Evolutionary conservation across 2,329 filamentous ascomycete genomes (phyloP), one percentile per base, ranked within the genome.

Genomic region (Aspergillus cejpii): DNA sequence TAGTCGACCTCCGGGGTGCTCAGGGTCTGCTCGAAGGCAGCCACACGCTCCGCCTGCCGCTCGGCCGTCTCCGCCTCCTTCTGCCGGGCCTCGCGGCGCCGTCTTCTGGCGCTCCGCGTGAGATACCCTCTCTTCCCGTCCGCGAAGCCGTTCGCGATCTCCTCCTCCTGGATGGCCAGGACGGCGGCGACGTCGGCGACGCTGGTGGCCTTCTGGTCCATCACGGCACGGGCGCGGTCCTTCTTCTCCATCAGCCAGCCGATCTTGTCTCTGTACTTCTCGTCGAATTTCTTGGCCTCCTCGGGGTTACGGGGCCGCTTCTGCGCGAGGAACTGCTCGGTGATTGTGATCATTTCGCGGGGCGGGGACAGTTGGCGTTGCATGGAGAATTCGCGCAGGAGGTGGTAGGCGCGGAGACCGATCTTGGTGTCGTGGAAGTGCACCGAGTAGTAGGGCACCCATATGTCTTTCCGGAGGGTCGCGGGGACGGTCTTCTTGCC

Each of bases 171-270:
- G 48, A 74, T 69, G 20, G 62, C 50, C 41, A 83, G 58, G 2
- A 81, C 77, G 15, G 76, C 74, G 1, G 79, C 78, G 19, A 81
- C 59, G 56, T 83, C 80, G 4, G 79, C 80, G 15, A 81, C 71
- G 34, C 70, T 74, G 45, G 79, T 82, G n/a, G 77, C 78, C 60
- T 78, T 80, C 59, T 83, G 80, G 56, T 83, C 70, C 78, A 82
- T 81, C 36, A 83, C 67, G 36, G 68, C 67, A 44, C 68, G 69
- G n/a, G 73, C 74, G 17, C 74, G 68, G 48, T 73, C 59, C 49
- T 72, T 71, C 61, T 76, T 74, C 50, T 70, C 58, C 55, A 73
- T 65, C 33, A 73, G 51, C 45, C 65, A 60, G 20, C 69, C 67
- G 46, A 72, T 62, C 53, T 71, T 68, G 53, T 66, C 56, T 47